phyloP scores from a whole-genome alignment of 2,329 filamentous ascomycete species.

The Periconia digitata region DNA sequence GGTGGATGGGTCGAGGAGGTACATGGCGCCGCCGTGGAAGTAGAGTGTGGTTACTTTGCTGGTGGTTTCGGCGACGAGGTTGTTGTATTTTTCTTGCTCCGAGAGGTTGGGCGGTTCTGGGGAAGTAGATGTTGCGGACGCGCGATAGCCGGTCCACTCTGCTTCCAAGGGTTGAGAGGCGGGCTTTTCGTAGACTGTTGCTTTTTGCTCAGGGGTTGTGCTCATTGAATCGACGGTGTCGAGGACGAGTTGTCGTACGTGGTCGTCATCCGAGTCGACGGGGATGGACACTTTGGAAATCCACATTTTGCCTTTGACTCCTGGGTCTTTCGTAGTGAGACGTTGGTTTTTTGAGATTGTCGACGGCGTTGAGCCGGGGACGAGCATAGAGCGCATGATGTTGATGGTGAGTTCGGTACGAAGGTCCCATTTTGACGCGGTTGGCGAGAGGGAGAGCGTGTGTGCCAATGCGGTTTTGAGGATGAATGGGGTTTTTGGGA shows the following conservation, averaged over 20 bases:
- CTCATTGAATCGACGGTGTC: constrained; percentile 60
- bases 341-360: constrained; percentile 55
- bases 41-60: constrained; percentile 68
- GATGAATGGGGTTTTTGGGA: constrained; percentile 58
- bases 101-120: constrained; percentile 55
- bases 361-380: constrained; percentile 22
- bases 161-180: constrained; percentile 62
- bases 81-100: constrained; percentile 65
- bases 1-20: constrained; percentile 68
- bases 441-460: constrained; percentile 67
- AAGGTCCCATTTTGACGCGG: constrained; percentile 76
- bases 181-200: constrained; percentile 45
- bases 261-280: constrained; percentile 56
- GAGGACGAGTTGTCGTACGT: constrained; percentile 57
- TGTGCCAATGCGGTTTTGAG: constrained; percentile 65
- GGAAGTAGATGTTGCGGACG: constrained; percentile 53
- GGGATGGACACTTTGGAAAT: constrained; percentile 67
- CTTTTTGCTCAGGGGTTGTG: constrained; percentile 36
- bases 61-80: constrained; percentile 68
- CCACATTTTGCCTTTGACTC: constrained; percentile 80
- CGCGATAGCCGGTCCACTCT: constrained; percentile 75
- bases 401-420: constrained; percentile 72
- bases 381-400: constrained; percentile 60
- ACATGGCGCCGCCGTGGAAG: constrained; percentile 77
- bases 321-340: constrained; percentile 62